Base-by-base conservation (phyloP, 1,139 yeast species). In the Debaryomyces nepalensis region DNA sequence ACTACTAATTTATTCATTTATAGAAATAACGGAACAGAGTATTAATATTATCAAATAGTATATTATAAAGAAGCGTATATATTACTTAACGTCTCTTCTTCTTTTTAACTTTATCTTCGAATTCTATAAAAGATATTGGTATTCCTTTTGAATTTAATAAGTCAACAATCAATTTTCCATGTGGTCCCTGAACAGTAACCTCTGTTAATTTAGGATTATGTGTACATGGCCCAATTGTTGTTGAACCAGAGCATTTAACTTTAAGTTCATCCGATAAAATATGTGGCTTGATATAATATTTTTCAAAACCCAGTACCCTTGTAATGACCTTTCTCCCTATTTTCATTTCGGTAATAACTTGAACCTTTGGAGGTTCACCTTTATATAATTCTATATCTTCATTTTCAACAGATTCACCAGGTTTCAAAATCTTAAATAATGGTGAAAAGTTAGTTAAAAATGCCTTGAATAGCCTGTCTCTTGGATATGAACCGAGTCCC, bases 121-220 rank as follows among this genome's bases (percentile, higher is more conserved):
- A 77, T 26, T 77, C 75, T 19, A 88, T 82, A 80, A 84, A 86
- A n/a, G 73, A 61, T 2, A 74, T 61, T 18, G 87, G 84, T 14
- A 93, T 66, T 0, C 97, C 97, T 48, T 82, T 75, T n/a, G 62
- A 66, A 23, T 75, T 76, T 45, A 91, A 67, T 27, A 84, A 60
- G 3, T 81, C 82, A 14, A 73, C 68, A 10, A 87, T 79, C 1
- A 77, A 63, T 39, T 78, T 75, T 11, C 84, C 83, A 58, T 93
- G 98, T 2, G 95, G 88, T 0, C 99, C 99, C 63, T 93, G 98
- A 2, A 93, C 95, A 38, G 82, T 75, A 1, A 91, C 90, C 52
- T 87, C 95, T 20, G 71, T 64, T 5, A 76, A 57, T 19, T 77
- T 80, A 2, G 87, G 84, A 39, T 77, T 75, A 31, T 75, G 77